Conservation (phyloP, 1,139 yeast genomes). For the Blastobotrys elegans region DNA sequence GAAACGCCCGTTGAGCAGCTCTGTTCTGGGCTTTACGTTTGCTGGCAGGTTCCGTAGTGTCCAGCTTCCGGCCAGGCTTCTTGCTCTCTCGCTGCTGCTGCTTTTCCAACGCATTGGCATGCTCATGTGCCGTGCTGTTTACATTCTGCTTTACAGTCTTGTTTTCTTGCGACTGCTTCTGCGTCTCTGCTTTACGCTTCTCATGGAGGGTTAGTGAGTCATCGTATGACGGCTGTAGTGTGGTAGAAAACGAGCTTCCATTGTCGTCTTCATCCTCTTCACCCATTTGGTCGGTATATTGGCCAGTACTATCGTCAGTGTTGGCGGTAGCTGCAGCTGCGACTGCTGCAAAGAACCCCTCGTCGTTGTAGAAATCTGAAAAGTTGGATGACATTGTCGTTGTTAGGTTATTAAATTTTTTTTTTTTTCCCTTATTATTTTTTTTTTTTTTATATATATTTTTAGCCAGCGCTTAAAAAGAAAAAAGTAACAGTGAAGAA, state of each 20-base stretch:
- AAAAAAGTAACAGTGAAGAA: not conserved
- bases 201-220: conserved; percentile 10
- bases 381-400: not conserved
- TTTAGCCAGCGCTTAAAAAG: no score
- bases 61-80: conserved; percentile 68
- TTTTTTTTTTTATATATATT: no score
- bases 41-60: conserved; percentile 71
- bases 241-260: not conserved
- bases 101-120: not conserved
- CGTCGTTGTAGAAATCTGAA: not conserved
- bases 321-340: not conserved
- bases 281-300: not conserved
- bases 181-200: conserved; percentile 10
- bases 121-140: not conserved
- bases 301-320: not conserved
- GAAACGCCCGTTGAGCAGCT: conserved; percentile 94
- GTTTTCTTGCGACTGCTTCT: not conserved
- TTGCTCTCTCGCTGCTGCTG: conserved; percentile 8
- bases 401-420: no score
- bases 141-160: conserved; percentile 2
- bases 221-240: conserved; percentile 7
- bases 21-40: conserved; percentile 95
- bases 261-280: not conserved
- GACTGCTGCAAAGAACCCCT: not conserved
- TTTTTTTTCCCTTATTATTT: no score